Evolutionary conservation across 1,284 basidiomycete genomes (phyloP), one percentile per base, ranked within the genome.

Genomic region (Ustilago vetiveriae): DNA sequence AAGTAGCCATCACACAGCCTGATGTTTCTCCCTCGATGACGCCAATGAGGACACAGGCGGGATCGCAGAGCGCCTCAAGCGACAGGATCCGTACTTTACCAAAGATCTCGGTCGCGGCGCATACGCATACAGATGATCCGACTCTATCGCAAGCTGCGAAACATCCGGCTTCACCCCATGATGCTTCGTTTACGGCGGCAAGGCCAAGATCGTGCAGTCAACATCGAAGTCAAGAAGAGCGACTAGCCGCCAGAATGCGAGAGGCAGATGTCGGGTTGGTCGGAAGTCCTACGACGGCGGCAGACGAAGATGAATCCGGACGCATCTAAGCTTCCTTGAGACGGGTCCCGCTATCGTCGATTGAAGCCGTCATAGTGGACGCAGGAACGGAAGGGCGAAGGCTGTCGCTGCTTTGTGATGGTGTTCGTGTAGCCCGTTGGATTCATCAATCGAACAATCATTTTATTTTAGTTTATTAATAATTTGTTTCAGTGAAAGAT

Each of bases 231-330:
- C 65, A 57, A 24, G 66, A 70, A 17, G 71, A 73, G 35, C 48
- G 58, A 4, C 33, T 73, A 14, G 62, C 62, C 22, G 71, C 66
- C 13, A 70, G 51, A 47, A 48, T 73, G 62, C 57, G 71, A n/a
- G 71, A 73, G 39, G 71, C 71, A 2, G 71, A 73, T 36, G 50
- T 73, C 32, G 71, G 71, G 9, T 38, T 73, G 38, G 48, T 73
- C 11, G 71, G 71, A n/a, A 66, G 62, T 33, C 71, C 71, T 8
- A 73, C 62, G 5, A 57, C 50, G 14, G 44, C 55, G 4, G 58
- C 45, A 21, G 65, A 62, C 16, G 58, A 68, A 35, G 60, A 59
- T 10, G 52, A 47, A 17, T 21, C 23, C 8, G 39, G 39, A 17
- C 39, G 26, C 19, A n/a, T 11, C 6, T 46, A 46, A n/a, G n/a